These are phyloP conservation scores for Leccinum discolor DNA, from an alignment of 1,284 basidiomycete species.

Conservation along the genomic window DNA sequence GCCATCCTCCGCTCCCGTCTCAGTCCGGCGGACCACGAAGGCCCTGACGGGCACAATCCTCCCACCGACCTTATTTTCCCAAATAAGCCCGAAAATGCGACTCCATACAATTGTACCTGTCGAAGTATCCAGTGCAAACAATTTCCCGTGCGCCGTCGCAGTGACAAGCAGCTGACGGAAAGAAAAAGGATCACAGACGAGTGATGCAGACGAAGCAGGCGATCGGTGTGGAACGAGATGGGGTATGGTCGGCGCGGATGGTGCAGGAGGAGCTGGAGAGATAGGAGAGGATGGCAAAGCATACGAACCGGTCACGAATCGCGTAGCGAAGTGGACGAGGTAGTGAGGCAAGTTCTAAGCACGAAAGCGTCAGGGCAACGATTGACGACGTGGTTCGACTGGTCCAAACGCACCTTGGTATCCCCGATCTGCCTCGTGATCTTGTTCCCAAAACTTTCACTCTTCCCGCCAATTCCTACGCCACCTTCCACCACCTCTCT, in stretches of 20 bases:
- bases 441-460: constrained; percentile 58
- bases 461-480: constrained; percentile 1
- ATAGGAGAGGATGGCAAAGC: constrained; percentile 33
- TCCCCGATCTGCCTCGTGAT: constrained; percentile 63
- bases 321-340: constrained; percentile 62
- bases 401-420: constrained; percentile 50
- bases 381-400: background rate
- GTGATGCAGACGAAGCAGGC: constrained; percentile 34
- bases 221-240: constrained; percentile 14
- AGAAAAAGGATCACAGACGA: constrained; percentile 81
- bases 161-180: constrained; percentile 85
- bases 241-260: constrained; percentile 36
- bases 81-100: constrained; percentile 65
- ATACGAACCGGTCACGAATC: constrained; percentile 78
- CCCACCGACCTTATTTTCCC: constrained; percentile 57
- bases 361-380: background rate
- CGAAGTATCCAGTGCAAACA: constrained; percentile 83
- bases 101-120: constrained; percentile 81
- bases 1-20: background rate
- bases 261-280: constrained; percentile 29
- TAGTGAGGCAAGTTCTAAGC: constrained; percentile 73
- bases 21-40: constrained; percentile 20
- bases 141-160: constrained; percentile 73
- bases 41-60: constrained; percentile 58
- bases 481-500: constrained; percentile 15